Conservation (phyloP, 2,329 filamentous ascomycete species). For the Thielaviopsis populi region DNA sequence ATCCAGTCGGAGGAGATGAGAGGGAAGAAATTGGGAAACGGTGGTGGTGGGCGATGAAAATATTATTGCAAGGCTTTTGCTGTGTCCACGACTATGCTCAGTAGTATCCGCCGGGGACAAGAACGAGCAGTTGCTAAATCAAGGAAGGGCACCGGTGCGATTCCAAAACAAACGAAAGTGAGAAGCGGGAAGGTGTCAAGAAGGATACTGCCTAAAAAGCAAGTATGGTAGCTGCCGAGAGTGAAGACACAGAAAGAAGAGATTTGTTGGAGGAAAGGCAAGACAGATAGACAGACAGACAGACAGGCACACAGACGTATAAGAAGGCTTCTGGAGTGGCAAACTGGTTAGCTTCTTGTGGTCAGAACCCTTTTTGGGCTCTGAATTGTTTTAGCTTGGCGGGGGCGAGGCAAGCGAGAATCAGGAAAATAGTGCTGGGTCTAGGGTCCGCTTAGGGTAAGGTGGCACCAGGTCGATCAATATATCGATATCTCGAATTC, state of each 20-base stretch:
- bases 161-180: constrained; percentile 17
- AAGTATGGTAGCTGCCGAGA: background rate
- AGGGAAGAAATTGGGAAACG: constrained; percentile 11
- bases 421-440: background rate
- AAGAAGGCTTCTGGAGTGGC: background rate
- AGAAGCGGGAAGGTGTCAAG: constrained; percentile 2
- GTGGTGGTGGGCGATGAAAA: constrained; percentile 12
- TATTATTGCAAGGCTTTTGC: constrained; percentile 12
- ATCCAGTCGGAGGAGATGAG: background rate
- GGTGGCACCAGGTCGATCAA: background rate
- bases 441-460: constrained; percentile 3
- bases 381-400: background rate
- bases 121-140: constrained; percentile 13
- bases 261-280: background rate
- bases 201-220: background rate
- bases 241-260: background rate
- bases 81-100: constrained; percentile 11
- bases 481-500: background rate
- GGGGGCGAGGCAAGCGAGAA: background rate
- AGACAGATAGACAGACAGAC: too few relatives aligned
- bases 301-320: too few relatives aligned
- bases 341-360: background rate
- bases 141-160: constrained; percentile 17
- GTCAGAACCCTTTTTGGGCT: background rate
- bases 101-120: constrained; percentile 16